Evolutionary conservation across 345 rosid species (phyloP), one percentile per base, ranked within the genome.

Genomic region (Citrus maxima): DNA sequence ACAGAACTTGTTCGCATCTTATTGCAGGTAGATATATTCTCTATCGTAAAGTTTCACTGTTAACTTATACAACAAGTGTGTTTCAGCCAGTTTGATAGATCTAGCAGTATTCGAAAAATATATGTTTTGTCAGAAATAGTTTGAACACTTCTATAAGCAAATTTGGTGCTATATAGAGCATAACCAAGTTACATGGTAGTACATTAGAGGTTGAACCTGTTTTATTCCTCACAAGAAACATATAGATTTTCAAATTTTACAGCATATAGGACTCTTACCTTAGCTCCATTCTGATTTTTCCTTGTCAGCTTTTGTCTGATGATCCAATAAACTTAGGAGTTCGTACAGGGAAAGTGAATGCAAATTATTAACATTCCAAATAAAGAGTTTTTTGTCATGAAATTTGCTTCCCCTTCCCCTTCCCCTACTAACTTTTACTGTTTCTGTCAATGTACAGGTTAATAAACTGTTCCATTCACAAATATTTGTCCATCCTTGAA

Each of bases 1-100:
- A 95, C 98, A 76, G 99, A 95, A 86, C 98, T 95, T 66, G 99
- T 95, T 67, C 94, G 98, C 77, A 92, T 95, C 70, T 83, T 95
- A 75, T 83, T 95, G 82, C 95, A 92, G 98, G 98, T 93, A 83
- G 76, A 67, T 46, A 58, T 79, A 74, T 38, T 35, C 51, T 65
- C 22, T 73, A n/a, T 67, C 21, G 21, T 19, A 51, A 5, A n/a
- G 22, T 67, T 28, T 49, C 46, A 42, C 37, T 70, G 49, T 77
- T 30, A 32, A 38, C 28, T 61, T 75, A 24, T 2, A 49, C 46
- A 18, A 25, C 5, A 40, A 7, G 16, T 12, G 19, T 54, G 58
- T 54, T 54, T 6, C 51, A 46, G 4, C 16, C 5, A 12, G 18
- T 46, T 12, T 4, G 16, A 12, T 42, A 16, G 51, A 3, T 46